Conservation (phyloP, 164 flowering plant genomes). For the Vitis rupestris region DNA sequence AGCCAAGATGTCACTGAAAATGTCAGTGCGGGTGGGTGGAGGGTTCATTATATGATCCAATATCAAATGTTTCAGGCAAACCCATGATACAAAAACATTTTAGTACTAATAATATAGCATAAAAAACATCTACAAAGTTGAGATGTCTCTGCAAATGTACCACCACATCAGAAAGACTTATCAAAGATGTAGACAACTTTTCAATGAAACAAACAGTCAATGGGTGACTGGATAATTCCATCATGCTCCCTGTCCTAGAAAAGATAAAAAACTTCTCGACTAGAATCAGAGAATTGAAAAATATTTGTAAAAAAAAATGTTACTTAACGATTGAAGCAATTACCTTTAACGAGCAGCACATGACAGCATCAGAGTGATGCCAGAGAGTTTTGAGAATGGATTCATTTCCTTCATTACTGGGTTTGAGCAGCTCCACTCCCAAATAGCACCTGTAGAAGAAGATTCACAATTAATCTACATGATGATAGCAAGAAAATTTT, state of each 20-base stretch:
- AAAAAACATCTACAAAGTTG: no score
- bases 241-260: not conserved
- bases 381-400: conserved; percentile 50
- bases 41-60: no score
- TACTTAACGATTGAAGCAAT: not conserved
- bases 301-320: not conserved
- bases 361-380: conserved; percentile 58
- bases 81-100: no score
- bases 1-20: no score
- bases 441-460: conserved; percentile 40
- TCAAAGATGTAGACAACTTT: no score
- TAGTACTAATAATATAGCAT: no score
- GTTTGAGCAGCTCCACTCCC: conserved; percentile 49
- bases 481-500: not conserved
- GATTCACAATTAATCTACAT: not conserved
- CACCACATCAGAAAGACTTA: no score
- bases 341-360: conserved; percentile 66
- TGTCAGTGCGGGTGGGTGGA: no score
- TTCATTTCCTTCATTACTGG: conserved; percentile 39
- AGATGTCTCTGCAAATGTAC: no score
- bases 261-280: not conserved
- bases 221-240: no score
- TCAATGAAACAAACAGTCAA: no score
- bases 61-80: no score
- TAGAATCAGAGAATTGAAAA: not conserved